Evolutionary conservation across 1,284 basidiomycete species (phyloP).

Genomic region (Heterobasidion occidentale): DNA sequence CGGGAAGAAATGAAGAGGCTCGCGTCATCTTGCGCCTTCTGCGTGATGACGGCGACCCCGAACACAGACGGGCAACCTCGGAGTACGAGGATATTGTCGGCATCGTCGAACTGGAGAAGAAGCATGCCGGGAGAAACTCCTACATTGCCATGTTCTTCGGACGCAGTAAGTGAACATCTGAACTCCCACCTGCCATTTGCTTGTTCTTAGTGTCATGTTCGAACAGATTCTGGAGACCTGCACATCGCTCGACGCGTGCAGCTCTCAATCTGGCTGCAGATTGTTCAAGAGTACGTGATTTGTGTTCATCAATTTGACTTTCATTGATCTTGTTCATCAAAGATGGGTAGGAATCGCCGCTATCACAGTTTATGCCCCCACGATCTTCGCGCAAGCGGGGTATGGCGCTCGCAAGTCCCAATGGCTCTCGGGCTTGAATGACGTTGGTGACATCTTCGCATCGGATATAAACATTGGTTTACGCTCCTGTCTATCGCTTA

Average conservation of each 20-base stretch:
- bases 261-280: conserved; percentile 41
- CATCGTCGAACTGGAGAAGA: conserved; percentile 42
- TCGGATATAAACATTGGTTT: not conserved
- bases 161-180: conserved; percentile 17
- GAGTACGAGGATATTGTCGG: conserved; percentile 17
- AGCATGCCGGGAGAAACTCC: conserved; percentile 38
- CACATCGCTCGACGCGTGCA: conserved; percentile 40
- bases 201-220: not conserved
- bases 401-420: conserved; percentile 36
- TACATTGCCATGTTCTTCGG: conserved; percentile 43
- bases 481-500: conserved; percentile 1
- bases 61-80: conserved; percentile 18
- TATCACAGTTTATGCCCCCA: conserved; percentile 42
- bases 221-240: conserved; percentile 27
- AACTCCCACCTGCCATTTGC: not conserved
- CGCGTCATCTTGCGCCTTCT: conserved; percentile 30
- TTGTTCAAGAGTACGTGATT: conserved; percentile 35
- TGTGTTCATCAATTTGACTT: not conserved
- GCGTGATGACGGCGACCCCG: conserved; percentile 18
- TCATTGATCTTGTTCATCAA: not conserved
- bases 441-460: conserved; percentile 20
- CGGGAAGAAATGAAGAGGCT: conserved; percentile 39
- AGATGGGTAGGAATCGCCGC: conserved; percentile 45
- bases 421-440: conserved; percentile 40
- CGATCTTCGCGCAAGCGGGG: conserved; percentile 39